Evolutionary conservation across 768 basidiomycete genomes (phyloP).

Genomic region (Cytidiella melzeri): DNA sequence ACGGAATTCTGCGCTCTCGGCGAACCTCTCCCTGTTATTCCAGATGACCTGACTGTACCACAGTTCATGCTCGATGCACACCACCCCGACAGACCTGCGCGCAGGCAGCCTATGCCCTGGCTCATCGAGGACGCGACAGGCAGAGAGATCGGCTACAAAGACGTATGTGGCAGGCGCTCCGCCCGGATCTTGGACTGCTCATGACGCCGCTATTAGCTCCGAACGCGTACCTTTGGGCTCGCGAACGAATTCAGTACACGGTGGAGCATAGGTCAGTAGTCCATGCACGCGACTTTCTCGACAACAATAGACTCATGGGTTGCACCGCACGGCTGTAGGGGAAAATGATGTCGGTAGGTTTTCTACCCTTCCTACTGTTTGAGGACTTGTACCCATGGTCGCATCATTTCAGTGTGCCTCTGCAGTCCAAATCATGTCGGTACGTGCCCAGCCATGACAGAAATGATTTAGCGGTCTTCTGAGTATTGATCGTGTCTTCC

Average conservation of each 20-base stretch:
- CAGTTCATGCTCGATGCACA: constrained; percentile 46
- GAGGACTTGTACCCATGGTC: too few relatives aligned
- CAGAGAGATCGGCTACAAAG: constrained; percentile 31
- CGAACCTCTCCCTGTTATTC: constrained; percentile 31
- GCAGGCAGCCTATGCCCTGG: constrained; percentile 33
- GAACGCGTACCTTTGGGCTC: constrained; percentile 39
- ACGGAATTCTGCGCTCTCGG: constrained; percentile 18
- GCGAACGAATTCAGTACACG: constrained; percentile 39
- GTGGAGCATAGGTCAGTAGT: constrained; percentile 39
- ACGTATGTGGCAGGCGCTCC: constrained; percentile 27
- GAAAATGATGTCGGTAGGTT: constrained; percentile 47
- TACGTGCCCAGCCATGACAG: constrained; percentile 6
- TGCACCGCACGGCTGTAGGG: constrained; percentile 21
- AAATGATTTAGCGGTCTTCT: background rate
- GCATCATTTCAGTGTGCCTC: constrained; percentile 43
- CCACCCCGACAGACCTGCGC: constrained; percentile 36
- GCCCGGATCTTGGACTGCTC: background rate
- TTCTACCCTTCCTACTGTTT: background rate
- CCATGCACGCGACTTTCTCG: too few relatives aligned
- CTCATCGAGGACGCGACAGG: constrained; percentile 47
- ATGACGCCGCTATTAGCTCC: constrained; percentile 30
- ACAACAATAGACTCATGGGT: background rate
- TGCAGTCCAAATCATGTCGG: constrained; percentile 64
- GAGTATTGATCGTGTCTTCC: background rate
- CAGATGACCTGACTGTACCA: constrained; percentile 46